Evolutionary conservation across 1,284 basidiomycete species (phyloP), one percentile per base, ranked within the genome.

Genomic region (Ganoderma multipileum): DNA sequence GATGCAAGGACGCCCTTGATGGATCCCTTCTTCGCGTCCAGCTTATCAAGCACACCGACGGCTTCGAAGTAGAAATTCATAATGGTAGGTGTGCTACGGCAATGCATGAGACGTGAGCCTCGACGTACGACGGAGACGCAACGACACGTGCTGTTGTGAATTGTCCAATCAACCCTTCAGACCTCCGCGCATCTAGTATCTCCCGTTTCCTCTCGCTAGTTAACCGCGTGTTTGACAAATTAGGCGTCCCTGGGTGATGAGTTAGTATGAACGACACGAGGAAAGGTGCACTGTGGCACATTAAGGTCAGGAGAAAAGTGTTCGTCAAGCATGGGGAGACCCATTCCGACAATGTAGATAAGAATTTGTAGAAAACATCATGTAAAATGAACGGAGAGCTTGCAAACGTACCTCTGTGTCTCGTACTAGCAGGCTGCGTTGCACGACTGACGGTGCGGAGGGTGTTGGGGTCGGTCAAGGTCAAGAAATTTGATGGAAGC

Each of bases 41-140:
- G 85, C 73, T 90, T 90, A 78, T 97, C 95, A 75, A 98, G 85
- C 6, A 91, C 87, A 75, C 89, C 86, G 70, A 92, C 92, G 71
- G 94, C 94, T 77, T 93, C 91, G 82, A 95, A 95, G 84, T 97
- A 97, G 82, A 97, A 95, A 84, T 96, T 96, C 95, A 97, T 97
- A 81, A 79, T 77, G 41, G 52, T 81, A 80, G 82, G 81, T 60
- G 74, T 75, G 70, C 72, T 75, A 76, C 64, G 72, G 74, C 74
- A 73, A 57, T 39, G 57, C 47, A 70, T 67, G 69, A 70, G 72
- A 63, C 50, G 55, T 69, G 62, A 68, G 71, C 63, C 70, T 65
- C 64, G 26, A 57, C 38, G 58, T 61, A 68, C 62, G 47, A 30
- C 30, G 52, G 57, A 39, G 66, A 52, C 62, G 66, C 65, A 33